Conservation (phyloP, 306 rosid species). For the Prinsepia uniflora region DNA sequence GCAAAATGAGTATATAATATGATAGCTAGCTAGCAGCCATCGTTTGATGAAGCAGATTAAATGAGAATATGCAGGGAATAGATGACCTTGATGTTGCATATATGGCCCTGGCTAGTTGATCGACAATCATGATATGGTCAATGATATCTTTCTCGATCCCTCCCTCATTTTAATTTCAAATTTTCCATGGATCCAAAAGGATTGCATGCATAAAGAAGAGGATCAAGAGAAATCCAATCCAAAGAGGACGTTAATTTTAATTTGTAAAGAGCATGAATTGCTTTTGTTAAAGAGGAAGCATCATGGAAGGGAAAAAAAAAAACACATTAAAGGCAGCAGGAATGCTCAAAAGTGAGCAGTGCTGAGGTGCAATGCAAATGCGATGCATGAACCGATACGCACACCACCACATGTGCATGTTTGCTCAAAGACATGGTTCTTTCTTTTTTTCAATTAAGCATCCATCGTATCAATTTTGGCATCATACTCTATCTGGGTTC, state of each 20-base stretch:
- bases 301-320: background rate
- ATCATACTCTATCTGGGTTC: too few relatives aligned
- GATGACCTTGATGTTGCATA: background rate
- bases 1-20: too few relatives aligned
- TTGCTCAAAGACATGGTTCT: slow-evolving; percentile 10
- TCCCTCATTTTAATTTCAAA: background rate
- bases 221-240: slow-evolving; percentile 21
- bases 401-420: slow-evolving; percentile 18
- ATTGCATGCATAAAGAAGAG: slow-evolving; percentile 17
- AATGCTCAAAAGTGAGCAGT: background rate
- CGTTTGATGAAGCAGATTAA: background rate
- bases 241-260: background rate
- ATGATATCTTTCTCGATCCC: background rate
- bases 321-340: background rate
- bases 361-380: slow-evolving; percentile 13
- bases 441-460: background rate
- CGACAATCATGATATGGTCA: slow-evolving; percentile 4
- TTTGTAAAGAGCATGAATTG: slow-evolving; percentile 19
- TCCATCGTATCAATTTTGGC: background rate
- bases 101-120: background rate
- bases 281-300: slow-evolving; percentile 26
- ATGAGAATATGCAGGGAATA: background rate
- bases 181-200: slow-evolving; percentile 14
- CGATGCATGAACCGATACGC: slow-evolving; percentile 7
- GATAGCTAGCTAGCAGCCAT: too few relatives aligned